These are phyloP conservation scores for Magnolia sinica DNA, from an alignment of 164 flowering plant genomes.

Conservation along the genomic window DNA sequence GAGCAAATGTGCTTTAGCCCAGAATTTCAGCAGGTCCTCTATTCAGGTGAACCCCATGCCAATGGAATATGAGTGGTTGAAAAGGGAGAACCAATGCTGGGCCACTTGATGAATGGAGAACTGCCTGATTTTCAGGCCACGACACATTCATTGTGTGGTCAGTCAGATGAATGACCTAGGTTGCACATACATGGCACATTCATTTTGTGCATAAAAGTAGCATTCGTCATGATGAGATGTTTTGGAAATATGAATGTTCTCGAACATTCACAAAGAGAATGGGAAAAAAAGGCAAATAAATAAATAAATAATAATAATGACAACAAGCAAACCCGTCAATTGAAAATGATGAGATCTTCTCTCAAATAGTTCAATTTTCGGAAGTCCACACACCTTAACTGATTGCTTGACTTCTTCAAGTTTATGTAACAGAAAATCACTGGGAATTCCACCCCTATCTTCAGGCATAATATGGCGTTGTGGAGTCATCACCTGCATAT, in stretches of 20 bases:
- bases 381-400: constrained; percentile 47
- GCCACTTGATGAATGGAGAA: neutral
- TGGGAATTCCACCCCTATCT: constrained; percentile 32
- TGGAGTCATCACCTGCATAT: constrained; percentile 38
- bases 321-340: neutral
- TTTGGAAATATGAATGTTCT: no score
- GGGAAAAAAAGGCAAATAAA: no score
- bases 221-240: neutral
- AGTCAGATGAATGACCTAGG: neutral
- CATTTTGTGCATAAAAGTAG: neutral
- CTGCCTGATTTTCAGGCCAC: neutral
- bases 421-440: constrained; percentile 57
- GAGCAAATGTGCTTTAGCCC: neutral
- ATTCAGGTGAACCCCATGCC: neutral
- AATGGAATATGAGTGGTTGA: neutral
- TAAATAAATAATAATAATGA: neutral
- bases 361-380: neutral
- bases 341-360: no score
- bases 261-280: no score
- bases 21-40: neutral
- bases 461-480: constrained; percentile 33
- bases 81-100: no score
- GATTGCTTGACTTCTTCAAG: constrained; percentile 75
- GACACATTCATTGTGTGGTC: no score
- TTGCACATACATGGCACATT: neutral